A percentile compares a stretch with the other conserved stretches of the same genome.
phyloP scores from a whole-genome alignment of 306 rosid genomes.

The Lathyrus tuberosus region DNA sequence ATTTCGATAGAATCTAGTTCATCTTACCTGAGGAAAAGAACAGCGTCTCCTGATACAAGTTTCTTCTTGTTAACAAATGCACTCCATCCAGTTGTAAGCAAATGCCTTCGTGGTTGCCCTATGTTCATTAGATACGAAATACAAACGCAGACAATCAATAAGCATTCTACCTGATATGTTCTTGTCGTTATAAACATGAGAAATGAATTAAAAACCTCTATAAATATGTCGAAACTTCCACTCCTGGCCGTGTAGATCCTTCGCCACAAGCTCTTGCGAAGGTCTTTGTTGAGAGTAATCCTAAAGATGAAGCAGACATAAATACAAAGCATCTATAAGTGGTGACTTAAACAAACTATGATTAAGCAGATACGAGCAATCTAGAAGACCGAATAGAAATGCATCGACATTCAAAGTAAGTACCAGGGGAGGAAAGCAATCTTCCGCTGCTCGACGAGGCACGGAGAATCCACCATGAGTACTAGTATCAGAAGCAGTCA shows the following conservation, averaged over 20 bases:
- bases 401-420: slow-evolving; percentile 22
- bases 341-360: too few relatives aligned
- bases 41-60: slow-evolving; percentile 94
- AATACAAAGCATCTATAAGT: slow-evolving; percentile 2
- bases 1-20: slow-evolving; percentile 14
- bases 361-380: too few relatives aligned
- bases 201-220: slow-evolving; percentile 56
- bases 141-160: slow-evolving; percentile 10
- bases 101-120: slow-evolving; percentile 95
- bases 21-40: slow-evolving; percentile 78
- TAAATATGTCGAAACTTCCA: slow-evolving; percentile 96
- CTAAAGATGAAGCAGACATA: slow-evolving; percentile 42
- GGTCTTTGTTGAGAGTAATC: slow-evolving; percentile 89
- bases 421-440: slow-evolving; percentile 97
- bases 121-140: slow-evolving; percentile 44
- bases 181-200: background rate
- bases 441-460: slow-evolving; percentile 97
- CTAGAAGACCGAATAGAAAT: too few relatives aligned
- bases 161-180: background rate
- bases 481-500: slow-evolving; percentile 96
- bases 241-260: slow-evolving; percentile 85
- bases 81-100: slow-evolving; percentile 98
- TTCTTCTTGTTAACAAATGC: slow-evolving; percentile 93
- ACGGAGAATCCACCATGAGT: slow-evolving; percentile 98
- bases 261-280: slow-evolving; percentile 93